Evolutionary conservation across 2,329 filamentous ascomycete species (phyloP).

Genomic region (Sporothrix luriei): DNA sequence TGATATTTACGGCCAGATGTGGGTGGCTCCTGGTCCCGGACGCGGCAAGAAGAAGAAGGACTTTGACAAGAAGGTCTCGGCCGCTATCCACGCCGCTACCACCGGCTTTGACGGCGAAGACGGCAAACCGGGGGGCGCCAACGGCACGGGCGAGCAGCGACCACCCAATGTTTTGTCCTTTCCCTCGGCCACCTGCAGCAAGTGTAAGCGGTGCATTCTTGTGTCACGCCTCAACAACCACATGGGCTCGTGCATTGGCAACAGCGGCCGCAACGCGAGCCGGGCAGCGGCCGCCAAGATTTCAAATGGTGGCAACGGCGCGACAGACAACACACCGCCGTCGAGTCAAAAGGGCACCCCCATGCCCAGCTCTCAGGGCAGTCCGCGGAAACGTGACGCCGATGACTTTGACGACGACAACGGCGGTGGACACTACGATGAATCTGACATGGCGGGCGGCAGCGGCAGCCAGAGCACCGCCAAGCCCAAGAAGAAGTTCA

Average conservation of each 20-base stretch:
- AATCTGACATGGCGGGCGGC: constrained; percentile 41
- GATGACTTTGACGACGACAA: constrained; percentile 59
- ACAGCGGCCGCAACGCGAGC: constrained; percentile 65
- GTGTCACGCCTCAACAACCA: constrained; percentile 68
- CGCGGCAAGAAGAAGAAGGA: constrained; percentile 80
- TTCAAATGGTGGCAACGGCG: constrained; percentile 59
- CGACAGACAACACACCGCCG: constrained; percentile 61
- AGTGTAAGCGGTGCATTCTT: constrained; percentile 67
- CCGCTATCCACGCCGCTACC: constrained; percentile 44
- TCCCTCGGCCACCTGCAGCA: constrained; percentile 67
- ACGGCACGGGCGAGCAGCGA: constrained; percentile 52
- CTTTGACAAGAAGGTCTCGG: constrained; percentile 61
- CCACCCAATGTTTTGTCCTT: constrained; percentile 65
- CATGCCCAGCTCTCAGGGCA: constrained; percentile 57
- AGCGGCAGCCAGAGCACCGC: constrained; percentile 23
- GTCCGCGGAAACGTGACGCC: constrained; percentile 60
- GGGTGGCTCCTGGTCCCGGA: constrained; percentile 69
- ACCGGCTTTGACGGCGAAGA: constrained; percentile 47
- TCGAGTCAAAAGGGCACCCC: constrained; percentile 66
- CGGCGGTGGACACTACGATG: constrained; percentile 48
- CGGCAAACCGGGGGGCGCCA: constrained; percentile 33
- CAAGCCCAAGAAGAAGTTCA: constrained; percentile 61
- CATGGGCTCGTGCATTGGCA: constrained; percentile 69
- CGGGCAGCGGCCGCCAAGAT: constrained; percentile 65
- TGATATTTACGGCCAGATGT: constrained; percentile 82